Conservation (phyloP, 2,329 filamentous ascomycete genomes). For the Fusarium sacchari region DNA sequence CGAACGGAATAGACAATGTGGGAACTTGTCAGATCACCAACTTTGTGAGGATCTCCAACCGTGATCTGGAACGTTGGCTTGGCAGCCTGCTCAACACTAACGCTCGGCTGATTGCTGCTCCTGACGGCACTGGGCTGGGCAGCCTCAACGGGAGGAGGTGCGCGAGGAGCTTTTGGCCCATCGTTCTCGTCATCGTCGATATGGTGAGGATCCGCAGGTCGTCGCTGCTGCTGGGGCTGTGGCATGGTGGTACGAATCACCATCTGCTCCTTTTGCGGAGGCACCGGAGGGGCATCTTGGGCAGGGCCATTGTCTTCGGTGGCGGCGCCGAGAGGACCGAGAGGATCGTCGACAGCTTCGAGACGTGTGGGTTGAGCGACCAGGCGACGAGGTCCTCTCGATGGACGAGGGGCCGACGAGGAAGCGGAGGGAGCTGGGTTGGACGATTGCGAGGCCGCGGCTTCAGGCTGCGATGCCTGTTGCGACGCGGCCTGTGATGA, state of each 20-base stretch:
- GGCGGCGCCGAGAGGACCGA: constrained; percentile 78
- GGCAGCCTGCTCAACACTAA: constrained; percentile 91
- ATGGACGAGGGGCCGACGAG: constrained; percentile 53
- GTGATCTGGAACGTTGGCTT: constrained; percentile 91
- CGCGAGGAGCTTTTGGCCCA: constrained; percentile 62
- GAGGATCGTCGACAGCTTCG: constrained; percentile 79
- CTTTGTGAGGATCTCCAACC: constrained; percentile 97
- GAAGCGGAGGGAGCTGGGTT: constrained; percentile 43
- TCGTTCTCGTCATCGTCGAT: constrained; percentile 78
- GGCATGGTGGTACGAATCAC: constrained; percentile 68
- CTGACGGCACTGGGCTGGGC: constrained; percentile 63
- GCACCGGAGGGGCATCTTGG: constrained; percentile 70
- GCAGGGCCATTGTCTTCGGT: constrained; percentile 57
- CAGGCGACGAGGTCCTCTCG: constrained; percentile 68
- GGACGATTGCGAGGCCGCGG: constrained; percentile 45
- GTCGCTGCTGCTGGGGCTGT: constrained; percentile 54
- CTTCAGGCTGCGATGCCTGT: constrained; percentile 45
- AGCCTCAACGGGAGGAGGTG: constrained; percentile 72
- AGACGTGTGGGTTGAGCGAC: constrained; percentile 81
- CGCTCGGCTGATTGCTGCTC: constrained; percentile 74
- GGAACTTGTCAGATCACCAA: constrained; percentile 94
- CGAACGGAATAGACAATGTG: constrained; percentile 97
- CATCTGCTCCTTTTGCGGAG: constrained; percentile 74
- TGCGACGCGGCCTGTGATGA: constrained; percentile 50
- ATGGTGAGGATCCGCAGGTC: constrained; percentile 67